Percentiles rank a stretch among this genome's conserved stretches.
Evolutionary conservation across 2,329 filamentous ascomycete species (phyloP).

Genomic region (Bretziella fagacearum): DNA sequence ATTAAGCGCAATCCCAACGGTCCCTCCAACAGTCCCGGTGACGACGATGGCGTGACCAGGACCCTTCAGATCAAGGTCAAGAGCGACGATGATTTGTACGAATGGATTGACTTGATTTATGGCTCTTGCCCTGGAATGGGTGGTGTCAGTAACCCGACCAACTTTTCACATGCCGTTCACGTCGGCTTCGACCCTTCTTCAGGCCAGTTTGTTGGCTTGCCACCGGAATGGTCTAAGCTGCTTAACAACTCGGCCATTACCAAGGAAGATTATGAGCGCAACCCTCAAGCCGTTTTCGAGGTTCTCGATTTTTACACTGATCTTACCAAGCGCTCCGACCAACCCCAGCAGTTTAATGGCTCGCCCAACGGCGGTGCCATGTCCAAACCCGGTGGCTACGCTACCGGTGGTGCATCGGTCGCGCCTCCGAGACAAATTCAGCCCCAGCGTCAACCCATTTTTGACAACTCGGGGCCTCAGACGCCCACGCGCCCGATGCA

Average conservation of each 20-base stretch:
- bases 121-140: constrained; percentile 94
- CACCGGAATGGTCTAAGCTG: constrained; percentile 92
- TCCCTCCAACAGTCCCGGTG: constrained; percentile 52
- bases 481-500: constrained; percentile 7
- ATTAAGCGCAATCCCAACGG: constrained; percentile 62
- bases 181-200: constrained; percentile 94
- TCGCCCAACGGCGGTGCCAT: constrained; percentile 47
- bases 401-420: constrained; percentile 38
- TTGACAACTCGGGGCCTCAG: constrained; percentile 9
- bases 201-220: constrained; percentile 85
- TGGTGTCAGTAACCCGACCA: constrained; percentile 94
- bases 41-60: constrained; percentile 64
- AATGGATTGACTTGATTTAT: constrained; percentile 98
- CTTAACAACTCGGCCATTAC: constrained; percentile 93
- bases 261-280: constrained; percentile 95
- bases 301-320: constrained; percentile 76
- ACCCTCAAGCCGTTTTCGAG: constrained; percentile 71
- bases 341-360: constrained; percentile 43
- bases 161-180: constrained; percentile 93
- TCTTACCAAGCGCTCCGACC: constrained; percentile 58
- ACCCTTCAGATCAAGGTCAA: constrained; percentile 87
- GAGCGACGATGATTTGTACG: constrained; percentile 89
- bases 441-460: constrained; percentile 27
- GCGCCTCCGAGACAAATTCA: constrained; percentile 46
- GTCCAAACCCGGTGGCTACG: constrained; percentile 48